These are phyloP conservation scores for Colletotrichum destructivum DNA, from an alignment of 2,329 filamentous ascomycete genomes.

Conservation along the genomic window DNA sequence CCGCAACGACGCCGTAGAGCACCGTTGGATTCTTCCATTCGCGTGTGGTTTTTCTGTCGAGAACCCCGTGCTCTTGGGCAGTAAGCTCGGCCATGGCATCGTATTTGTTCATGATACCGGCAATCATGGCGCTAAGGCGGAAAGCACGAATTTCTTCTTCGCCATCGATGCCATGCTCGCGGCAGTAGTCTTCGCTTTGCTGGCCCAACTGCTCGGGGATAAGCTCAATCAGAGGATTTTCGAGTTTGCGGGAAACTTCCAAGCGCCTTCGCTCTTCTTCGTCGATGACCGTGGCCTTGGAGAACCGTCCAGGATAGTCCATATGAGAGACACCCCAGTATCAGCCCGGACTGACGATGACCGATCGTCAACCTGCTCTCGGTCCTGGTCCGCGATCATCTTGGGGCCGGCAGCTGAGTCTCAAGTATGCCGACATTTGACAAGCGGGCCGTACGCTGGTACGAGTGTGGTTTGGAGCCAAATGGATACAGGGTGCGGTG, in stretches of 20 bases:
- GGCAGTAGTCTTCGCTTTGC: conserved; percentile 72
- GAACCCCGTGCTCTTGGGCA: conserved; percentile 68
- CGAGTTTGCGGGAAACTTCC: conserved; percentile 55
- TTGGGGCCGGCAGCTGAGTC: background rate
- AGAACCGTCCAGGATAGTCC: conserved; percentile 21
- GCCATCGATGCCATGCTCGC: conserved; percentile 66
- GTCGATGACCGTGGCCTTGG: conserved; percentile 41
- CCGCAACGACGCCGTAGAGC: conserved; percentile 76
- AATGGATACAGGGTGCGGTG: background rate
- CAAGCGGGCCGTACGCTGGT: background rate
- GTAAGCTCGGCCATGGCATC: conserved; percentile 68
- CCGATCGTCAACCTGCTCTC: conserved; percentile 21
- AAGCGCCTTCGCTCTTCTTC: conserved; percentile 50
- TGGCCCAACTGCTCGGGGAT: conserved; percentile 63
- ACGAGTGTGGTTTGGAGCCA: background rate
- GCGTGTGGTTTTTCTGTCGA: conserved; percentile 74
- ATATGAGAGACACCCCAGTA: conserved; percentile 18
- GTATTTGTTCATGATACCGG: conserved; percentile 66
- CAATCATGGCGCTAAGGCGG: conserved; percentile 71
- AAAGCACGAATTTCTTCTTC: conserved; percentile 72
- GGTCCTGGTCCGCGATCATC: conserved; percentile 23
- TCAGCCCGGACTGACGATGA: conserved; percentile 14
- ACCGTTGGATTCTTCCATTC: conserved; percentile 78
- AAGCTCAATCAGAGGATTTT: conserved; percentile 59
- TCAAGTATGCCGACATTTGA: background rate